A percentile compares a stretch with the other conserved stretches of the same genome.
Conservation (phyloP, 495 filamentous ascomycete genomes). For the Jackrogersella multiformis region DNA sequence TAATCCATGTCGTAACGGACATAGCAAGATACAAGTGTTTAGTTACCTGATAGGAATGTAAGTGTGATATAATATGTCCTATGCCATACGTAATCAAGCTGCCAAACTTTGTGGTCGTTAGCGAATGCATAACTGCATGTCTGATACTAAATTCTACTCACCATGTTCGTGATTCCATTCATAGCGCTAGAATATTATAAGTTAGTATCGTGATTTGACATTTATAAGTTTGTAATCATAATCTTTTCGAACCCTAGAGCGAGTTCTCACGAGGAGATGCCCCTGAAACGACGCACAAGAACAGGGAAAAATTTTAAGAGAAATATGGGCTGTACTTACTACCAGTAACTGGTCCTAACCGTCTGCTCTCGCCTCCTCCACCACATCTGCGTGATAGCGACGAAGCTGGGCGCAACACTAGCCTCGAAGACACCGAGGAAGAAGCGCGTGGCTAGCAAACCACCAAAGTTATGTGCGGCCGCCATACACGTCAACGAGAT, state of each 20-base stretch:
- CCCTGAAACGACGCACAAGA: no score
- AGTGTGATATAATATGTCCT: constrained; percentile 61
- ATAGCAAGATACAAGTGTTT: not conserved
- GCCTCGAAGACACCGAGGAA: constrained; percentile 48
- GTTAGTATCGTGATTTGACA: constrained; percentile 50
- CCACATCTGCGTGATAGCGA: constrained; percentile 72
- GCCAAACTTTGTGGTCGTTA: constrained; percentile 18
- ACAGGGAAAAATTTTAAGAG: not conserved
- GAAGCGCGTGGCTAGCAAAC: constrained; percentile 45
- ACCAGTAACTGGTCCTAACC: constrained; percentile 66
- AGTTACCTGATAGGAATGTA: constrained; percentile 61
- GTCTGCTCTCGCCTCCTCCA: constrained; percentile 69
- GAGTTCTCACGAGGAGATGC: no score
- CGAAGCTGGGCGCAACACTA: constrained; percentile 61
- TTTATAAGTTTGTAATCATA: not conserved
- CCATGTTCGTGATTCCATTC: constrained; percentile 65
- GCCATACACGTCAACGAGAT: constrained; percentile 39
- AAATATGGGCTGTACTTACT: constrained; percentile 41
- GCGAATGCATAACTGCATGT: not conserved
- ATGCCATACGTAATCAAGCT: constrained; percentile 59
- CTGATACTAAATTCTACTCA: constrained; percentile 30
- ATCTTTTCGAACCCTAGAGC: no score
- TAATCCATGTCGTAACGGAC: not conserved
- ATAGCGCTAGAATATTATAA: constrained; percentile 56
- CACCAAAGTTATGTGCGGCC: constrained; percentile 47